Percentiles rank a stretch among this genome's conserved stretches.
Conservation (phyloP, 345 rosid species). For the Moringa oleifera region DNA sequence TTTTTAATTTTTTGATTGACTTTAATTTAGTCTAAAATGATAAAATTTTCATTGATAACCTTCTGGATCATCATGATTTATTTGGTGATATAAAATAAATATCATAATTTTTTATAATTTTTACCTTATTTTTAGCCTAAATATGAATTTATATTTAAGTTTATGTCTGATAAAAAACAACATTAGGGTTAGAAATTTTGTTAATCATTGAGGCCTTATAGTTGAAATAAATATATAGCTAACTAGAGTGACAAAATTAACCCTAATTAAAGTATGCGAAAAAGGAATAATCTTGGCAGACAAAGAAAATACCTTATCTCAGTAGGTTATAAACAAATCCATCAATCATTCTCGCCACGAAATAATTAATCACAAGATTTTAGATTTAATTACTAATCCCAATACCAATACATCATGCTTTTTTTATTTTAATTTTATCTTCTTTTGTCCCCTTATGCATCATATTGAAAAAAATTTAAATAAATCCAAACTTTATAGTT, state of each 20-base stretch:
- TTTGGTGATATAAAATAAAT: no score
- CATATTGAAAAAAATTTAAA: conserved; percentile 10
- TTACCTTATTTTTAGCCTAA: no score
- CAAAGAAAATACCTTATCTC: conserved; percentile 30
- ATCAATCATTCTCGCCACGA: conserved; percentile 40
- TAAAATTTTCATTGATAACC: no score
- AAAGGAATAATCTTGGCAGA: conserved; percentile 22
- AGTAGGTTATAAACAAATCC: conserved; percentile 40
- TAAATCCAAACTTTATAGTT: conserved; percentile 23
- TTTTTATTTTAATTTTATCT: conserved; percentile 10
- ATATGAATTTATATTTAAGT: no score
- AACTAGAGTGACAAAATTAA: neutral
- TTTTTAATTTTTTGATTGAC: no score
- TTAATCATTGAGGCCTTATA: neutral
- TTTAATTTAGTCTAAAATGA: no score
- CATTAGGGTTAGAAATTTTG: neutral
- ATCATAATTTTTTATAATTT: no score
- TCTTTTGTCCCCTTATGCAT: conserved; percentile 29
- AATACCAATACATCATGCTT: conserved; percentile 29
- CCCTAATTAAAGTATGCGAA: neutral
- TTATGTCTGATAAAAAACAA: neutral
- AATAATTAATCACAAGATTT: conserved; percentile 20
- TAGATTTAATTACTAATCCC: conserved; percentile 48
- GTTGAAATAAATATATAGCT: neutral
- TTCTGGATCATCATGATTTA: no score